Conservation (phyloP, 2,329 filamentous ascomycete genomes). For the Rhinocladiella similis region DNA sequence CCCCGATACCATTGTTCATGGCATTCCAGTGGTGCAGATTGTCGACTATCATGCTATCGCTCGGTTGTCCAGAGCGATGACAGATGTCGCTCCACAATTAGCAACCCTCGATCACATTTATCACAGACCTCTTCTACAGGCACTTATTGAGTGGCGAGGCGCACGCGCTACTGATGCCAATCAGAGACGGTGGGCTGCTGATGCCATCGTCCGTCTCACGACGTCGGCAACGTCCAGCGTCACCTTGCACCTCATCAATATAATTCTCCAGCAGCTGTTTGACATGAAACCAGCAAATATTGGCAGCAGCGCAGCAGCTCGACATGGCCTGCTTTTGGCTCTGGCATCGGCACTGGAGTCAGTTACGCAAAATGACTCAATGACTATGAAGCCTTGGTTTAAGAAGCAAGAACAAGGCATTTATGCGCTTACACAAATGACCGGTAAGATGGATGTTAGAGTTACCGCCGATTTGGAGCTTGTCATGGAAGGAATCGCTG, state of each 20-base stretch:
- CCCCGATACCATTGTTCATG: slow-evolving; percentile 77
- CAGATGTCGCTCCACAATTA: slow-evolving; percentile 70
- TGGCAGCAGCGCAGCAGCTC: slow-evolving; percentile 41
- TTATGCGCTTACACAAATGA: slow-evolving; percentile 9
- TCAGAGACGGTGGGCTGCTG: slow-evolving; percentile 71
- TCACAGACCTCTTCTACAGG: slow-evolving; percentile 68
- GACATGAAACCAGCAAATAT: slow-evolving; percentile 38
- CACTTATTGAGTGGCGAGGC: slow-evolving; percentile 80
- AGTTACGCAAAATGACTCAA: slow-evolving; percentile 16
- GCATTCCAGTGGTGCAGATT: slow-evolving; percentile 81
- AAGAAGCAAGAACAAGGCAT: slow-evolving; percentile 5
- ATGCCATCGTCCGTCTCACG: slow-evolving; percentile 60
- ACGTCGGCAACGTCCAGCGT: slow-evolving; percentile 20
- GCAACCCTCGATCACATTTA: slow-evolving; percentile 65
- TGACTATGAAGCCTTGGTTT: slow-evolving; percentile 7
- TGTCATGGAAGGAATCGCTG: slow-evolving; percentile 25
- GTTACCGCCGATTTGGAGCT: slow-evolving; percentile 33
- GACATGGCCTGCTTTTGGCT: slow-evolving; percentile 46
- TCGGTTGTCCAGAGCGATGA: slow-evolving; percentile 77
- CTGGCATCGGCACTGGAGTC: slow-evolving; percentile 41
- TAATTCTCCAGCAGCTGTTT: slow-evolving; percentile 35
- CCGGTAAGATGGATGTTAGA: slow-evolving; percentile 25
- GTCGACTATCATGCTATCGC: slow-evolving; percentile 95
- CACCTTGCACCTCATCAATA: slow-evolving; percentile 3
- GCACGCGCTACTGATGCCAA: slow-evolving; percentile 75